Base-by-base conservation (phyloP, 805 yeast species). In the Candida yuanshanica region DNA sequence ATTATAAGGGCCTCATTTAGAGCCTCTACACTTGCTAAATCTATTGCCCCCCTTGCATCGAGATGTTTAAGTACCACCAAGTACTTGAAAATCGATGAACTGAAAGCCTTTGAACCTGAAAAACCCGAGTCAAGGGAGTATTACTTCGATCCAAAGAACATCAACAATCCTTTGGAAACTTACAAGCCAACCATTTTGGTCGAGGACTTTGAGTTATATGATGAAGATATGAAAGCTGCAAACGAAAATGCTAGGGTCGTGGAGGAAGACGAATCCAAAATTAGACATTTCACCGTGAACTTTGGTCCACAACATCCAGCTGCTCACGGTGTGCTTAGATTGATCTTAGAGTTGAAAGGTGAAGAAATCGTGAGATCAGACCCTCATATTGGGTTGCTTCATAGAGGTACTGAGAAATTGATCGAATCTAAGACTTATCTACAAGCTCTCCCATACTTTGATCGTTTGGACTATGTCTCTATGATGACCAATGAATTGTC, bases 251-350 rank as follows among this genome's bases (percentile, higher is more conserved):
- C 68, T 17, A 42, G 33, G 24, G 42, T 47, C 9, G 31, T 34
- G 17, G 45, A 39, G 14, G 44, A 44, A 36, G 55, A 54, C 33
- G 44, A 48, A 31, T 43, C 57, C 32, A 73, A 84, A 62, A 80
- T 86, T 58, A 79, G 95, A 63, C 95, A 85, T 60, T 87, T 86
- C 70, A 86, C 95, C 37, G 80, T 87, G 60, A 87, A 87, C 66
- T 86, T 86, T 60, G 95, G 95, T 27, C 95, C 95, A 37, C 95
- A 86, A 68, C 95, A 86, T 69, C 95, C 95, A 20, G 95, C 95
- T 47, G 95, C 95, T 22, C 95, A 86, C 69, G 95, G 95, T 52
- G 95, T 86, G 65, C 70, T 86, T 69, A 77, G 95, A 61, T 72
- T 86, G 63, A 87, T 86, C 63, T 69, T 86, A 58, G 95, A 86